phyloP scores from a whole-genome alignment of 164 flowering plant species.

The Sextonia rubra region DNA sequence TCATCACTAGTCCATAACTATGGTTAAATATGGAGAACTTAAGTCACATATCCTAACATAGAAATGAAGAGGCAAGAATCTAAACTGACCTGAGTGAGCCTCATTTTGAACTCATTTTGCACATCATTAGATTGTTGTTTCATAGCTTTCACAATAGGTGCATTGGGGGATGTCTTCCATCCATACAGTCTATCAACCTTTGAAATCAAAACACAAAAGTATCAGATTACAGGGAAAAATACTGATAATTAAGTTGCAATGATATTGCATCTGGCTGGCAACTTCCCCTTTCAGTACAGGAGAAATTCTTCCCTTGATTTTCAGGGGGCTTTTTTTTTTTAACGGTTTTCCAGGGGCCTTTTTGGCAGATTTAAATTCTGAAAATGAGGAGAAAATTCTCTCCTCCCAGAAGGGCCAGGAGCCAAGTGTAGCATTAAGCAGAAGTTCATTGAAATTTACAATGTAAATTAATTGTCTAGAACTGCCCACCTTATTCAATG shows the following conservation, averaged over 20 bases:
- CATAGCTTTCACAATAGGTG: slow-evolving; percentile 75
- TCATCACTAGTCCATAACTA: not conserved
- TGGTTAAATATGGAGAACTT: not conserved
- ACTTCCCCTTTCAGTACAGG: too few relatives aligned
- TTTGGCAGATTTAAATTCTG: too few relatives aligned
- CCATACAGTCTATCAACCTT: slow-evolving; percentile 95
- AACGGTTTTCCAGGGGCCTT: too few relatives aligned
- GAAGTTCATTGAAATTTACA: too few relatives aligned
- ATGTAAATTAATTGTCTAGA: not conserved
- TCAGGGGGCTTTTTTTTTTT: too few relatives aligned
- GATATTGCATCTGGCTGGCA: not conserved
- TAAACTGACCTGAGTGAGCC: slow-evolving; percentile 54
- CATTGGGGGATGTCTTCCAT: slow-evolving; percentile 77
- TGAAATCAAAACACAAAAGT: slow-evolving; percentile 8
- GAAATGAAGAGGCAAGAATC: not conserved
- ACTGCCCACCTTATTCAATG: slow-evolving; percentile 78
- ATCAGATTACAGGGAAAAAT: not conserved
- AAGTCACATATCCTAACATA: not conserved
- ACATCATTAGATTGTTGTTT: slow-evolving; percentile 85
- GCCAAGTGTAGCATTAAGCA: too few relatives aligned
- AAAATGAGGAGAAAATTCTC: not conserved
- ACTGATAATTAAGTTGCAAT: not conserved
- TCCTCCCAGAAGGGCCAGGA: too few relatives aligned
- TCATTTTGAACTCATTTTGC: slow-evolving; percentile 67
- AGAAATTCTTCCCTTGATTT: too few relatives aligned